phyloP scores from a whole-genome alignment of 2,329 filamentous ascomycete genomes.

The Fusarium longipes region DNA sequence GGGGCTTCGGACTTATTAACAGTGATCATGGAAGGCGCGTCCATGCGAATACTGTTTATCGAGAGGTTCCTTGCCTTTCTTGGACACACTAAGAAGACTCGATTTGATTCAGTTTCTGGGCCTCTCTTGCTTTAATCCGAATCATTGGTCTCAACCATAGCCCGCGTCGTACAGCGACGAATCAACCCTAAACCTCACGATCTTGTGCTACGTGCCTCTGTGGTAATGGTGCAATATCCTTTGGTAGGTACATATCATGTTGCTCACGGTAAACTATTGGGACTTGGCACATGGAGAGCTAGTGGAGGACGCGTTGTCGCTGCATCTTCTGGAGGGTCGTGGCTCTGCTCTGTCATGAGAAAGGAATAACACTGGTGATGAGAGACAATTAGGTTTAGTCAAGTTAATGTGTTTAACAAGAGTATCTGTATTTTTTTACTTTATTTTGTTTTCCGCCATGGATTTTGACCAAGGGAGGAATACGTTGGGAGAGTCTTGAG shows the following conservation, averaged over 20 bases:
- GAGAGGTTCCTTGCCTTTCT: not conserved
- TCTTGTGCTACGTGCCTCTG: conserved; percentile 46
- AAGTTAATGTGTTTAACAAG: not conserved
- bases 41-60: not conserved
- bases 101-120: not conserved
- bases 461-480: too few relatives aligned
- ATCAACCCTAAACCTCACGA: conserved; percentile 49
- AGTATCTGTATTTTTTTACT: not conserved
- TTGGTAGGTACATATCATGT: conserved; percentile 52
- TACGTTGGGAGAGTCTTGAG: too few relatives aligned
- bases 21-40: not conserved
- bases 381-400: not conserved
- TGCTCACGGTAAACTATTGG: conserved; percentile 45
- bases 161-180: conserved; percentile 49
- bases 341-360: conserved; percentile 49
- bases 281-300: conserved; percentile 50
- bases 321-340: conserved; percentile 49
- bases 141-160: not conserved
- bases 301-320: conserved; percentile 49
- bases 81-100: not conserved
- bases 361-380: not conserved
- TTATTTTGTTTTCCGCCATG: not conserved
- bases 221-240: conserved; percentile 43
- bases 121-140: not conserved
- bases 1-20: not conserved